phyloP scores from a whole-genome alignment of 2,329 filamentous ascomycete species.

The Dactylellina parvicollis region DNA sequence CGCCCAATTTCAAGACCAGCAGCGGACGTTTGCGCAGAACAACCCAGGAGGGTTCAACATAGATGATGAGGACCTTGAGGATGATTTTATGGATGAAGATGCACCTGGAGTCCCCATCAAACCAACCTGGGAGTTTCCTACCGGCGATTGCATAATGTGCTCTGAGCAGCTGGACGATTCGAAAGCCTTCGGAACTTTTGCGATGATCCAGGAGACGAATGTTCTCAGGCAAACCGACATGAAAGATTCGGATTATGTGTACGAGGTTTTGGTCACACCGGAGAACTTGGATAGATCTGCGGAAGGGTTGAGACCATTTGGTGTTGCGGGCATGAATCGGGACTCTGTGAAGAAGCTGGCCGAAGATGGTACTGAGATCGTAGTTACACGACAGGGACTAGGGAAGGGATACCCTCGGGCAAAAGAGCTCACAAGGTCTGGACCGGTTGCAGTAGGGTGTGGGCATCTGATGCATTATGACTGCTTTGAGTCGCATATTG shows the following conservation, averaged over 20 bases:
- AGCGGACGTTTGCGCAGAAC: constrained; percentile 88
- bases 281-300: constrained; percentile 84
- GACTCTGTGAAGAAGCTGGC: constrained; percentile 79
- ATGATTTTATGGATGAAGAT: constrained; percentile 78
- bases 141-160: constrained; percentile 92
- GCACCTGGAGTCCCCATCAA: constrained; percentile 69
- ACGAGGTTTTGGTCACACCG: constrained; percentile 82
- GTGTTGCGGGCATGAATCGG: constrained; percentile 86
- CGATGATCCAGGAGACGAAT: constrained; percentile 83
- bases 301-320: constrained; percentile 85
- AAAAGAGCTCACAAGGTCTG: constrained; percentile 60
- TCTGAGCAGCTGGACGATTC: constrained; percentile 95
- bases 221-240: constrained; percentile 88
- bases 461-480: constrained; percentile 98
- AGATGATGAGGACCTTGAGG: constrained; percentile 82
- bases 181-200: constrained; percentile 90
- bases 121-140: constrained; percentile 88
- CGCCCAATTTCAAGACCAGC: constrained; percentile 97
- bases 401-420: constrained; percentile 83
- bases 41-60: constrained; percentile 60
- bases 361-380: constrained; percentile 74
- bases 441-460: constrained; percentile 88
- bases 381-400: constrained; percentile 80
- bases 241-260: constrained; percentile 81
- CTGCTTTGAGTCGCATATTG: constrained; percentile 92